Evolutionary conservation across 169 alveolate species (phyloP).

Genomic region (Cryptosporidium andersoni): DNA sequence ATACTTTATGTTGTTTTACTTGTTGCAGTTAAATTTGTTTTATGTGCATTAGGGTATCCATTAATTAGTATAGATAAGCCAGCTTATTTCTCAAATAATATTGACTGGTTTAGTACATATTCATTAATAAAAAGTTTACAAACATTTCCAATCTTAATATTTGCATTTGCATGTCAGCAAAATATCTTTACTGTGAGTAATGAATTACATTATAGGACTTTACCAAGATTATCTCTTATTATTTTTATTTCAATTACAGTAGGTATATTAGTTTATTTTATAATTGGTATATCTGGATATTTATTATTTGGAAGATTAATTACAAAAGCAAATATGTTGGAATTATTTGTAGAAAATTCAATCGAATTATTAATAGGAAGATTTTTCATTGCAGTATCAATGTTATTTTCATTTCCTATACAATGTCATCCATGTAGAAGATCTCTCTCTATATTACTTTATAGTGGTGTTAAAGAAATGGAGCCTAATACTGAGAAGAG

Average conservation of each 20-base stretch:
- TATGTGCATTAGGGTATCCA: neutral
- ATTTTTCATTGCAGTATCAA: conserved; percentile 65
- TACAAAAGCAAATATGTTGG: conserved; percentile 52
- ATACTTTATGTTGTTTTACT: conserved; percentile 56
- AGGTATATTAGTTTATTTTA: conserved; percentile 28
- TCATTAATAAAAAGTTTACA: conserved; percentile 14
- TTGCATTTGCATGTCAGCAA: conserved; percentile 72
- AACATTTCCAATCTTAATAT: conserved; percentile 67
- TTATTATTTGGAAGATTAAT: conserved; percentile 47
- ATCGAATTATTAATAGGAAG: conserved; percentile 41
- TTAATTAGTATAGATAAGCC: neutral
- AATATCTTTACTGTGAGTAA: conserved; percentile 61
- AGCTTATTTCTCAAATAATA: conserved; percentile 26
- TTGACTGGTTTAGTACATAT: conserved; percentile 27
- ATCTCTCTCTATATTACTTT: conserved; percentile 47
- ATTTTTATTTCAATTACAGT: conserved; percentile 28
- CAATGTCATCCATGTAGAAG: conserved; percentile 73
- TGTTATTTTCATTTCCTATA: conserved; percentile 70
- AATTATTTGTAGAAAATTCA: conserved; percentile 33
- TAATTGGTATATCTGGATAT: conserved; percentile 58
- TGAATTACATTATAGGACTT: conserved; percentile 61
- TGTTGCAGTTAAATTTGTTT: conserved; percentile 26
- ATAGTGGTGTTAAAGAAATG: conserved; percentile 69
- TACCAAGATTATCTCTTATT: conserved; percentile 27
- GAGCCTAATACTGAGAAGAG: conserved; percentile 64